phyloP scores from a whole-genome alignment of 2,329 filamentous ascomycete genomes.

The Falciphora oryzae region DNA sequence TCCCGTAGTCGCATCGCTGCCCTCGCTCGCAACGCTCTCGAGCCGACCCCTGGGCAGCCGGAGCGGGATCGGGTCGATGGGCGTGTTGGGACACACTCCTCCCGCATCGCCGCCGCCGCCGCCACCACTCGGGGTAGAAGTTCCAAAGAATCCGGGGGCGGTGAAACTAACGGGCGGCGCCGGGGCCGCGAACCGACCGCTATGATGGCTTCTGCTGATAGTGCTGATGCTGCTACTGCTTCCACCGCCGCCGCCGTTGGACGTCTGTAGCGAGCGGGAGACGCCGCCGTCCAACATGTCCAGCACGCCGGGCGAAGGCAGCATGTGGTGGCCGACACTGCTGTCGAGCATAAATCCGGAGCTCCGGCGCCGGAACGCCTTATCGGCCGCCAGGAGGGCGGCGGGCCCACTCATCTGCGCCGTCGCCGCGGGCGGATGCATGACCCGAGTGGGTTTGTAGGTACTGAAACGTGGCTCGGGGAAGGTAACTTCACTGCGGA shows the following conservation, averaged over 20 bases:
- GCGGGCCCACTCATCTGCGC: conserved; percentile 25
- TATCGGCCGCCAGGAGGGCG: conserved; percentile 51
- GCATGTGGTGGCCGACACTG: not conserved
- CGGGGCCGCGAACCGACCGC: not conserved
- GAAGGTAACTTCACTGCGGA: conserved; percentile 82
- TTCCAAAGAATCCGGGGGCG: not conserved
- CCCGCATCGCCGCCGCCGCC: conserved; percentile 1
- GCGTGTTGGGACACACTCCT: conserved; percentile 22
- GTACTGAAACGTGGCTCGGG: conserved; percentile 82
- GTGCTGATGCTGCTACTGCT: not conserved
- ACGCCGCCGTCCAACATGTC: conserved; percentile 5
- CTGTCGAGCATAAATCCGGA: conserved; percentile 34
- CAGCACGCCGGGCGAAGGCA: not conserved
- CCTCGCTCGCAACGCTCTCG: conserved; percentile 27
- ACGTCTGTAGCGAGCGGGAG: not conserved
- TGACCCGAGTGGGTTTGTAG: conserved; percentile 65
- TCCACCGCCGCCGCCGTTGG: not conserved
- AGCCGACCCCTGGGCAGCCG: conserved; percentile 26
- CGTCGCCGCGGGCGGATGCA: conserved; percentile 30
- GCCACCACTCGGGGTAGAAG: not conserved
- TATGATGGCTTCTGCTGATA: not conserved
- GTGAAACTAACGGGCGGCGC: not conserved
- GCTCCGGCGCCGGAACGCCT: conserved; percentile 52
- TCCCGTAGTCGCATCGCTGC: conserved; percentile 21
- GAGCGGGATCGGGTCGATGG: conserved; percentile 49